Base-by-base conservation (phyloP, 2,329 filamentous ascomycete genomes). In the Ceratocystis diversiconidia region DNA sequence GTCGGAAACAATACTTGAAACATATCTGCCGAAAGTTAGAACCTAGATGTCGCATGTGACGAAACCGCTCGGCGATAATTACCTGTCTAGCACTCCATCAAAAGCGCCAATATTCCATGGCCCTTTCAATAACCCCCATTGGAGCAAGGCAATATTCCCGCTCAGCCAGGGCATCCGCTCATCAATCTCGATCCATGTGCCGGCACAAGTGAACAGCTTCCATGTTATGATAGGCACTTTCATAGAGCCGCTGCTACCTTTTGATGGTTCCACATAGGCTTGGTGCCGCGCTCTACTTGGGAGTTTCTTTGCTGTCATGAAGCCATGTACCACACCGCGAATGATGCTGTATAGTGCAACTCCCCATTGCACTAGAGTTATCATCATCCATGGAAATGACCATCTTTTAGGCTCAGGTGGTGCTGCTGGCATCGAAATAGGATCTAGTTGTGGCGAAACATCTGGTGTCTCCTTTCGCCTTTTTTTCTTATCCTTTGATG, bases 111-210 rank as follows among this genome's bases (percentile, higher is more conserved):
- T 75, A 76, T 77, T 82, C 71, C 90, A 89, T 69, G 89, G 89
- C 28, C 91, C 90, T 71, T 80, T 79, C 72, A 92, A 76, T 71
- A 85, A 81, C 70, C 85, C 80, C 79, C 88, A 86, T 76, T 94
- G 90, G 70, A 87, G 74, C 75, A 96, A 82, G 66, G 88, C 88
- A 68, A 94, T 74, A 70, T 83, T 78, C 73, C 90, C 90, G 72
- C 80, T 81, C 66, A 96, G 81, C 92, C 92, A 97, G 69, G 92
- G 92, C 90, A 96, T 95, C 75, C 90, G 88, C 69, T 79, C 75
- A 70, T 87, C 80, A 72, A 96, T 76, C 78, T 91, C 85, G 70
- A 91, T 76, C 69, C 95, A 75, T 73, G 84, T 85, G 68, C 85
- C 85, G 66, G 87, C 74, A 75, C 88, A 89, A 71, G 85, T 79